Base-by-base conservation (phyloP, 2,329 filamentous ascomycete genomes). In the Ascochyta fabae region DNA sequence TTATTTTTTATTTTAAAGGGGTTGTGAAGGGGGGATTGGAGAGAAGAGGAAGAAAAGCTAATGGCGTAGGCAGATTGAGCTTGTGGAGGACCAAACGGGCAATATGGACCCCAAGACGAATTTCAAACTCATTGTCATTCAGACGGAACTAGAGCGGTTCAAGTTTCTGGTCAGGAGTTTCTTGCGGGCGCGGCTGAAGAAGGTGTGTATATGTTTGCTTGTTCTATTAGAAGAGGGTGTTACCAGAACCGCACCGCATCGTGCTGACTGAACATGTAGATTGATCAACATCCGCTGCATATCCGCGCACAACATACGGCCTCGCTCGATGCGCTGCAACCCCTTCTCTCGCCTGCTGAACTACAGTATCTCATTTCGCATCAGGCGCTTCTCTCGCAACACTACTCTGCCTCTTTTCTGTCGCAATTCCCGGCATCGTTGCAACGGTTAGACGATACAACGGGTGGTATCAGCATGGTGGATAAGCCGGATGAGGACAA, bases 111-210 rank as follows among this genome's bases (percentile, higher is more conserved):
- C 93, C 42, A 92, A 90, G 75, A 88, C 91, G 61, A 98, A 96
- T 74, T 96, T 99, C 75, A 87, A 87, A 58, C 87, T 98, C 70
- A 96, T 97, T 44, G 89, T 99, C 59, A 88, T 97, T 50, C 95
- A 99, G 80, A 98, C 96, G 6, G 95, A 99, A 78, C 85, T 99
- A 50, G 93, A 97, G 75, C 84, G 95, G 41, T 96, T 91, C 78
- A 96, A 96, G 78, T 99, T 92, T 71, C 83, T 99, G 22, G 85
- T 98, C 16, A 84, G 95, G 58, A 89, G 90, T 62, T 89, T 94
- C 62, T 77, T 99, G 52, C 84, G 96, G 48, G 88, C 90, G 9
- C 84, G 95, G n/a, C 87, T 98, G 53, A 86, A 90, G 49, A 98
- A 99, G 84, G 90, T 91, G 72, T 5, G 46, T 56, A 9, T 4